Conservation (phyloP, 2,329 filamentous ascomycete species). For the Cercospora sp. region DNA sequence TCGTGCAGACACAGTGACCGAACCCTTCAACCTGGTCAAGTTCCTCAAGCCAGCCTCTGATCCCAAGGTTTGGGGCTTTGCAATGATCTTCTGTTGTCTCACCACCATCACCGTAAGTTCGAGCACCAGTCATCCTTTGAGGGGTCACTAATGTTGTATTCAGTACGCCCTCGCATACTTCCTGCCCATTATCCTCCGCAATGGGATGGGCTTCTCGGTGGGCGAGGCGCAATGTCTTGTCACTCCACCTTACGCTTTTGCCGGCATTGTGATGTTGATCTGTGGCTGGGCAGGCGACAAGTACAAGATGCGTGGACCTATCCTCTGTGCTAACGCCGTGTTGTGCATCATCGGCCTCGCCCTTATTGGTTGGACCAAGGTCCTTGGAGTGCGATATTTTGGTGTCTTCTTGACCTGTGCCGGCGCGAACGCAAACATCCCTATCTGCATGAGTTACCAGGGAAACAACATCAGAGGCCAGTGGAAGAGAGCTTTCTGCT, state of each 20-base stretch:
- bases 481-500: constrained; percentile 81
- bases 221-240: constrained; percentile 35
- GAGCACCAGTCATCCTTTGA: not conserved
- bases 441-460: constrained; percentile 72
- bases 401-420: constrained; percentile 76
- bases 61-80: constrained; percentile 57
- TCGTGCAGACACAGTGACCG: constrained; percentile 51
- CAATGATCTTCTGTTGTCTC: constrained; percentile 59
- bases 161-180: constrained; percentile 69
- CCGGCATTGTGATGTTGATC: constrained; percentile 36
- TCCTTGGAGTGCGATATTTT: constrained; percentile 55
- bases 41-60: constrained; percentile 53
- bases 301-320: constrained; percentile 33
- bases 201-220: constrained; percentile 37
- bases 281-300: constrained; percentile 36
- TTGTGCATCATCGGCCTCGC: constrained; percentile 34
- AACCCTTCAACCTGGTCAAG: constrained; percentile 50
- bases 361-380: constrained; percentile 32
- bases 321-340: constrained; percentile 34
- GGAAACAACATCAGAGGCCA: constrained; percentile 85
- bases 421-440: constrained; percentile 75
- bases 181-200: constrained; percentile 41
- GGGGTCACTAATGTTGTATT: not conserved
- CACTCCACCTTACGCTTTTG: constrained; percentile 41
- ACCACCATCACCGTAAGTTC: constrained; percentile 60